These are phyloP conservation scores for Staphylotrichum tortipilum DNA, from an alignment of 495 filamentous ascomycete species.

Conservation along the genomic window DNA sequence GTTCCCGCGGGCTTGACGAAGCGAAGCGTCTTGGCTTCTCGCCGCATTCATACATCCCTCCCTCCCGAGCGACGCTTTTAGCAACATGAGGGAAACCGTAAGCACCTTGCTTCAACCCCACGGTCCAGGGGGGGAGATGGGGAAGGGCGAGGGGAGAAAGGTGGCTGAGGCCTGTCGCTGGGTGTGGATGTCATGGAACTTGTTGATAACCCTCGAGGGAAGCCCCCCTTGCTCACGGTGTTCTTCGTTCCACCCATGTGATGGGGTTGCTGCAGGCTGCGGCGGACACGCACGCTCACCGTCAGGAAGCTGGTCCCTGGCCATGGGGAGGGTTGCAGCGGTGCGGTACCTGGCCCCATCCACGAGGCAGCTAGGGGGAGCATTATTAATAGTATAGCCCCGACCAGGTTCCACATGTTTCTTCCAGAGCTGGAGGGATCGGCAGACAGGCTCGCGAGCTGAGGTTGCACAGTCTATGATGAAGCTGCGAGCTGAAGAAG, in stretches of 20 bases:
- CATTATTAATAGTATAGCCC: conserved; percentile 14
- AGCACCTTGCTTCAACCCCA: not conserved
- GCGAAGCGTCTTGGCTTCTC: not conserved
- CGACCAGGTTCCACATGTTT: not conserved
- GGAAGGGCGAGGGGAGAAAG: not conserved
- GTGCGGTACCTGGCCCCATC: conserved; percentile 1
- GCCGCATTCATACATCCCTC: not conserved
- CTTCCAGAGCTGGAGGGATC: not conserved
- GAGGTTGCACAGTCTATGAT: too few relatives aligned
- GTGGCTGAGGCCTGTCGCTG: too few relatives aligned
- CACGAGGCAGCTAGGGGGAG: not conserved
- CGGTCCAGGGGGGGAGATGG: too few relatives aligned
- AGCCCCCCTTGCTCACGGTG: too few relatives aligned
- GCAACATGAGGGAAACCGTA: not conserved
- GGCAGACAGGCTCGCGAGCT: not conserved
- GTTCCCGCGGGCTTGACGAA: not conserved
- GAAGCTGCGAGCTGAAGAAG: too few relatives aligned
- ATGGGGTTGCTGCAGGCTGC: not conserved
- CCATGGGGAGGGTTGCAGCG: conserved; percentile 8
- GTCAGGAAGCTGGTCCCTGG: too few relatives aligned
- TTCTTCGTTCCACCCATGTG: not conserved
- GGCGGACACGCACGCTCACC: not conserved
- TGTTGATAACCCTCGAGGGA: too few relatives aligned
- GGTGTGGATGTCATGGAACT: too few relatives aligned
- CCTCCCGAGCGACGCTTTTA: not conserved